Evolutionary conservation across 257 asterid species (phyloP).

Genomic region (Jacaranda copaia): DNA sequence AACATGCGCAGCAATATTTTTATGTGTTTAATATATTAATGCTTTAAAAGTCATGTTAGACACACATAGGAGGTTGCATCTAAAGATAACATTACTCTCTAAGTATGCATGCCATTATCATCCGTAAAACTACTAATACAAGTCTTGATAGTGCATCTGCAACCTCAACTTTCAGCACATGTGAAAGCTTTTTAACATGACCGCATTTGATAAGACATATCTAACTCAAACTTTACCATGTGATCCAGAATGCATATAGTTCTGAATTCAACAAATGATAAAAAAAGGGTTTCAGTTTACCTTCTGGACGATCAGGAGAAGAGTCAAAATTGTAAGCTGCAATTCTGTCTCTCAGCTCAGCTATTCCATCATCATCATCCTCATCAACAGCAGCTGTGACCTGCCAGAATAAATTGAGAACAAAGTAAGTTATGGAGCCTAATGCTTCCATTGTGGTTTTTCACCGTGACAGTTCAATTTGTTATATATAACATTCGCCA

Average conservation of each 20-base stretch:
- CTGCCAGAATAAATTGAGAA: constrained; percentile 44
- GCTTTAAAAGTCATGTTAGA: too few species aligned
- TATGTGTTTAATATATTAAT: too few species aligned
- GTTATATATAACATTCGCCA: background rate
- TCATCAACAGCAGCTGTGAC: constrained; percentile 55
- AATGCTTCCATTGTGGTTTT: background rate
- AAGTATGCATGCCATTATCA: too few species aligned
- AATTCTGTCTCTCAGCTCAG: constrained; percentile 74
- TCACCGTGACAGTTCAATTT: background rate
- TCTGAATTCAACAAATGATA: background rate
- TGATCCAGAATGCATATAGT: background rate
- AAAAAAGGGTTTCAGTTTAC: constrained; percentile 40
- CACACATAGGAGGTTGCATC: too few species aligned
- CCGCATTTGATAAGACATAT: background rate
- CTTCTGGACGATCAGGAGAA: constrained; percentile 78
- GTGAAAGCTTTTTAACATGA: too few species aligned
- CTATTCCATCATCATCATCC: constrained; percentile 65
- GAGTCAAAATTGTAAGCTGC: constrained; percentile 90
- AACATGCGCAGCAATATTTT: too few species aligned
- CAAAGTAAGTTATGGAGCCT: background rate
- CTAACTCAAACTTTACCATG: background rate
- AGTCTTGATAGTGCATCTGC: too few species aligned
- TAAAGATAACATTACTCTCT: too few species aligned
- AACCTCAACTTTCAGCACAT: background rate
- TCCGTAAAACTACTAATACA: background rate